A percentile compares a stretch with the other conserved stretches of the same genome.
Evolutionary conservation across 192 early-diverging fungal genomes (phyloP).

Genomic region (Podila epicladia): DNA sequence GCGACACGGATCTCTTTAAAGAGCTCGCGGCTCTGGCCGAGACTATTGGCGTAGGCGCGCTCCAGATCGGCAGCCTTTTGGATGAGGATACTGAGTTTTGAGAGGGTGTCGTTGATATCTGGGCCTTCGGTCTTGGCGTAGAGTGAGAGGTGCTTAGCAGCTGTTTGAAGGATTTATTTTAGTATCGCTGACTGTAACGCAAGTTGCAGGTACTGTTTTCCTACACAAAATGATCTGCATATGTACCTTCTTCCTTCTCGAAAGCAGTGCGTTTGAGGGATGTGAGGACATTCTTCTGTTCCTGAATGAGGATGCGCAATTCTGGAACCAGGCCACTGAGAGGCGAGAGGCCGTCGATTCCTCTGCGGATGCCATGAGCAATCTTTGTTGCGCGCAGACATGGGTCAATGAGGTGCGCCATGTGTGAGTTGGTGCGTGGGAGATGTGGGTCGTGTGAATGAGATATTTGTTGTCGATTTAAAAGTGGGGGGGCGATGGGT

Average conservation of each 20-base stretch:
- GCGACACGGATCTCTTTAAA: conserved; percentile 46
- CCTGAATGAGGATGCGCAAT: conserved; percentile 44
- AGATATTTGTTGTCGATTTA: neutral
- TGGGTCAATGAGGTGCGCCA: conserved; percentile 47
- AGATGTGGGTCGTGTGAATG: too few relatives aligned
- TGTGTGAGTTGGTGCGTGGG: conserved; percentile 1
- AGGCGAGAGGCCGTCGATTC: conserved; percentile 47
- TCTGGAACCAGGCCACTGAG: conserved; percentile 50
- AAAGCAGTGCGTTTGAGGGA: conserved; percentile 42
- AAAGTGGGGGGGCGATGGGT: neutral
- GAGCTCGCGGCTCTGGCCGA: conserved; percentile 26
- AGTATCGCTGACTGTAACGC: neutral
- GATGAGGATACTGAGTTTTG: conserved; percentile 34
- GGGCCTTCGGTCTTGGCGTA: conserved; percentile 49
- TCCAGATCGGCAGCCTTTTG: conserved; percentile 45
- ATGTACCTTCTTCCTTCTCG: conserved; percentile 48
- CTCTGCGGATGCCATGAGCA: conserved; percentile 41
- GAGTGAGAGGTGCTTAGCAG: conserved; percentile 41
- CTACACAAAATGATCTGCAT: too few relatives aligned
- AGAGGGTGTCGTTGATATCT: conserved; percentile 36
- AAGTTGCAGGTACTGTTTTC: neutral
- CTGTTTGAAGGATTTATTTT: neutral
- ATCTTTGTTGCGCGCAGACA: conserved; percentile 50
- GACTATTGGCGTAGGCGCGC: conserved; percentile 26
- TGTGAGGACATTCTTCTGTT: conserved; percentile 46